Evolutionary conservation across 495 filamentous ascomycete genomes (phyloP).

Genomic region (Glonium stellatum): DNA sequence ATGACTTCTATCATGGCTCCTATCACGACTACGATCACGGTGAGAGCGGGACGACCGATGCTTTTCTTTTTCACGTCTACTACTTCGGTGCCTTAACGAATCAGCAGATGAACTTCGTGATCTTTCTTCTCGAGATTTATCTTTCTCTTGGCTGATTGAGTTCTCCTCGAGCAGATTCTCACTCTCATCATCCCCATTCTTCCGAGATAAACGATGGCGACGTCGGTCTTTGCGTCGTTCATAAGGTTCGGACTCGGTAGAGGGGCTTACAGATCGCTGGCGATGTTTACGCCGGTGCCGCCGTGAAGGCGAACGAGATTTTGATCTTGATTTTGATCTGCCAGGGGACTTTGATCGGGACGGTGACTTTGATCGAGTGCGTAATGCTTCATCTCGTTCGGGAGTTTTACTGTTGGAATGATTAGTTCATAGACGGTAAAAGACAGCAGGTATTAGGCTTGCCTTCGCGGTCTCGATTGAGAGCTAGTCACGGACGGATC

Average conservation of each 20-base stretch:
- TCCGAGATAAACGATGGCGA: slow-evolving; percentile 39
- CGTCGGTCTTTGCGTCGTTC: slow-evolving; percentile 44
- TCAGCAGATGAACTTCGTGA: slow-evolving; percentile 33
- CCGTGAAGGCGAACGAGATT: slow-evolving; percentile 39
- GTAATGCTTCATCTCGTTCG: slow-evolving; percentile 17
- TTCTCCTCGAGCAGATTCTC: slow-evolving; percentile 14
- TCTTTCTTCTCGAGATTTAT: slow-evolving; percentile 11
- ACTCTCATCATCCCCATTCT: slow-evolving; percentile 42
- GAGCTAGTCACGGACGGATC: slow-evolving; percentile 9
- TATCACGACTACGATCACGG: slow-evolving; percentile 11
- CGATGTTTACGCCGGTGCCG: slow-evolving; percentile 48
- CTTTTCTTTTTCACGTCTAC: slow-evolving; percentile 27
- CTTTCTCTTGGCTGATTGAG: slow-evolving; percentile 13
- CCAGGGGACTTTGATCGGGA: slow-evolving; percentile 19
- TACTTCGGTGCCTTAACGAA: slow-evolving; percentile 37
- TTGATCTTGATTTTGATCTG: slow-evolving; percentile 33
- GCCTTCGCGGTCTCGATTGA: slow-evolving; percentile 29
- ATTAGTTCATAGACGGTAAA: neutral
- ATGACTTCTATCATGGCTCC: too few species aligned
- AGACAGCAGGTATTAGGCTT: slow-evolving; percentile 19
- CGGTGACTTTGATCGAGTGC: slow-evolving; percentile 13
- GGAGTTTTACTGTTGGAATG: slow-evolving; percentile 11
- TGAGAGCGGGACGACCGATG: slow-evolving; percentile 41
- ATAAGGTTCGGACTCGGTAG: slow-evolving; percentile 44
- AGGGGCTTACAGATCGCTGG: slow-evolving; percentile 49